Evolutionary conservation across 1,139 yeast genomes (phyloP).

Genomic region (Nakaseomyces sp.): DNA sequence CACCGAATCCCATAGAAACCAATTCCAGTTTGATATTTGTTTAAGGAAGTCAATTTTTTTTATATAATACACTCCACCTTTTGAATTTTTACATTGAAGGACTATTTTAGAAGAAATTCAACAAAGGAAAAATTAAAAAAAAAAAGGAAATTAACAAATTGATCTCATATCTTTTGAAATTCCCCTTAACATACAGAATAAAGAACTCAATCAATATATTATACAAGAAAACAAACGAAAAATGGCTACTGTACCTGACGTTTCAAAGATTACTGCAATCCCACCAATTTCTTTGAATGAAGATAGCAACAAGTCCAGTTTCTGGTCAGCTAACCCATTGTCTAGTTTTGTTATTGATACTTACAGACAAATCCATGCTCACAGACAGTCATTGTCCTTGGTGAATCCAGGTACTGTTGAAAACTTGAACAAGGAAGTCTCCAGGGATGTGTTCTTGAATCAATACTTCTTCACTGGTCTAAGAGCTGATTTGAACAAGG

Average conservation of each 20-base stretch:
- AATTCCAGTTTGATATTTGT: too few relatives aligned
- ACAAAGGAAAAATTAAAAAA: too few relatives aligned
- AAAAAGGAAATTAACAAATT: too few relatives aligned
- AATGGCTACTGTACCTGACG: slow-evolving; percentile 40
- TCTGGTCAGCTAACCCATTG: slow-evolving; percentile 83
- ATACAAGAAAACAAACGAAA: not conserved
- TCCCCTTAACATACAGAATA: not conserved
- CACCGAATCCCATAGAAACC: too few relatives aligned
- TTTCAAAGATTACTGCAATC: slow-evolving; percentile 49
- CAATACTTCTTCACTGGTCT: slow-evolving; percentile 93
- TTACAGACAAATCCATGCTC: slow-evolving; percentile 61
- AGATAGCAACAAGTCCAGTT: slow-evolving; percentile 41
- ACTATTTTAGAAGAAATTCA: too few relatives aligned
- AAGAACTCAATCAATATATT: not conserved
- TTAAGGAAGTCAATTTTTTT: too few relatives aligned
- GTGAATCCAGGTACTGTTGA: slow-evolving; percentile 93
- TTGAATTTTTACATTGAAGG: too few relatives aligned
- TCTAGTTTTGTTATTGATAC: slow-evolving; percentile 74
- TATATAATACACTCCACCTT: too few relatives aligned
- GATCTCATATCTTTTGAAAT: too few relatives aligned
- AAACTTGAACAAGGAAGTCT: slow-evolving; percentile 85
- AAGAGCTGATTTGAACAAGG: slow-evolving; percentile 93
- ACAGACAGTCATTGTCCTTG: slow-evolving; percentile 74
- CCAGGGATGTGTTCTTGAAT: slow-evolving; percentile 83
- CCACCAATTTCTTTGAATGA: slow-evolving; percentile 44